phyloP scores from a whole-genome alignment of 352 stramenopile genomes.

The Sclerospora graminicola region DNA sequence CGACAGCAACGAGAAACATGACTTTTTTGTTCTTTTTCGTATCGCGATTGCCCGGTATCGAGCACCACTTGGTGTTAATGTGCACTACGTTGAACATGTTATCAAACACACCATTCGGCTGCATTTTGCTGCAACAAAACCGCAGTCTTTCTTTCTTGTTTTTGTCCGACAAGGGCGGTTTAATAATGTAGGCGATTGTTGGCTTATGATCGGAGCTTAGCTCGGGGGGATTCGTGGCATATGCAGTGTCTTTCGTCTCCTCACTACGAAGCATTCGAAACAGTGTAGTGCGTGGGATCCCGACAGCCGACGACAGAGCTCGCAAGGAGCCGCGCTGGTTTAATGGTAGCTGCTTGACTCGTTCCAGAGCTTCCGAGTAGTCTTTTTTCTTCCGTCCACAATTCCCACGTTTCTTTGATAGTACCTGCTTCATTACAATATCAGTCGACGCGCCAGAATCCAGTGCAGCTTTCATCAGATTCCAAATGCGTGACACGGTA shows the following conservation, averaged over 20 bases:
- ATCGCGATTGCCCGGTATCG: conserved; percentile 12
- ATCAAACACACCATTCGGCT: conserved; percentile 26
- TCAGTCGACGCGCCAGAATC: conserved; percentile 10
- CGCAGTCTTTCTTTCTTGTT: conserved; percentile 27
- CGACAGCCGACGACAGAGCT: conserved; percentile 25
- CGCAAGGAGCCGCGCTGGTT: conserved; percentile 25
- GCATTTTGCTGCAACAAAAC: conserved; percentile 26
- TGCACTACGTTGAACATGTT: conserved; percentile 35
- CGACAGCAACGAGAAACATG: conserved; percentile 33
- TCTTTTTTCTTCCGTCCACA: conserved; percentile 35
- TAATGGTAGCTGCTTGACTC: conserved; percentile 26
- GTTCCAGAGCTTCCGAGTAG: conserved; percentile 24
- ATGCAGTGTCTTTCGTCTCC: not conserved
- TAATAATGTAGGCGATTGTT: conserved; percentile 21
- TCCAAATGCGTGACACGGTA: conserved; percentile 33
- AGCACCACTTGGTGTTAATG: conserved; percentile 32
- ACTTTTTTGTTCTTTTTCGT: conserved; percentile 22
- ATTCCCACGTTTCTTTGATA: conserved; percentile 30
- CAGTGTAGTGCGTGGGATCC: conserved; percentile 28
- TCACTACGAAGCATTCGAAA: conserved; percentile 26
- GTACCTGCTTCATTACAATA: conserved; percentile 24
- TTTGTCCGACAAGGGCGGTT: conserved; percentile 24
- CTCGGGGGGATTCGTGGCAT: conserved; percentile 3
- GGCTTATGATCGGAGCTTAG: conserved; percentile 6
- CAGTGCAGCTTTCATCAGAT: conserved; percentile 23